These are phyloP conservation scores for Neonothopanus nambi DNA, from an alignment of 1,284 basidiomycete species.

Conservation along the genomic window DNA sequence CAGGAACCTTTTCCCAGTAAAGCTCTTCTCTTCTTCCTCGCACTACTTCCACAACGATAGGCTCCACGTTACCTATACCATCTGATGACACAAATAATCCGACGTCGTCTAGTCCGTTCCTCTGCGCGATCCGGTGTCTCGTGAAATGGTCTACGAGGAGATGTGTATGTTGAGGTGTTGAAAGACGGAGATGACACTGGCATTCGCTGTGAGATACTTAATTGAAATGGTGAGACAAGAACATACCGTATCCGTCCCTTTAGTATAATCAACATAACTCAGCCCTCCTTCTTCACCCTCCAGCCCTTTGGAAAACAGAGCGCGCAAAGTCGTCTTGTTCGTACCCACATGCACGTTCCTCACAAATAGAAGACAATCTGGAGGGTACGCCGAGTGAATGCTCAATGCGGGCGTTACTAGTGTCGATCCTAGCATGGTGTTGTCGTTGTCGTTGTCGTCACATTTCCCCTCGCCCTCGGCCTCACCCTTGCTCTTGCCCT, in stretches of 20 bases:
- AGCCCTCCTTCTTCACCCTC: neutral
- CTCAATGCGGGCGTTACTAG: no score
- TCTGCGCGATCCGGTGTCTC: neutral
- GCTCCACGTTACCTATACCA: neutral
- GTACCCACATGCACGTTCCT: conserved; percentile 11
- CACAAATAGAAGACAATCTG: conserved; percentile 8
- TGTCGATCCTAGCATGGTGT: no score
- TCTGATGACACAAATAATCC: neutral
- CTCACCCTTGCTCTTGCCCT: neutral
- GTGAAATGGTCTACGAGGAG: neutral
- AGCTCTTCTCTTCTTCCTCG: conserved; percentile 62
- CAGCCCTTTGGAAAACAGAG: neutral
- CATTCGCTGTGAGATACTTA: neutral
- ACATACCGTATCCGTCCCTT: conserved; percentile 3
- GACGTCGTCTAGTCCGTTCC: neutral
- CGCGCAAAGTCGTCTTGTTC: conserved; percentile 9
- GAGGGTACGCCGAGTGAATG: neutral
- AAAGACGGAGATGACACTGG: conserved; percentile 7
- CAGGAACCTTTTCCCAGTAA: conserved; percentile 80
- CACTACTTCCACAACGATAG: conserved; percentile 55
- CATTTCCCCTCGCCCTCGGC: no score
- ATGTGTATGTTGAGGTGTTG: neutral
- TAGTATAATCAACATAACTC: conserved; percentile 5
- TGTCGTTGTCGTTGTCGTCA: no score
- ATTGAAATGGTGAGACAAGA: neutral